A percentile compares a stretch with the other conserved stretches of the same genome.
phyloP scores from a whole-genome alignment of 225 moss, liverwort and hornwort species.

The Takakia lepidozioides region DNA sequence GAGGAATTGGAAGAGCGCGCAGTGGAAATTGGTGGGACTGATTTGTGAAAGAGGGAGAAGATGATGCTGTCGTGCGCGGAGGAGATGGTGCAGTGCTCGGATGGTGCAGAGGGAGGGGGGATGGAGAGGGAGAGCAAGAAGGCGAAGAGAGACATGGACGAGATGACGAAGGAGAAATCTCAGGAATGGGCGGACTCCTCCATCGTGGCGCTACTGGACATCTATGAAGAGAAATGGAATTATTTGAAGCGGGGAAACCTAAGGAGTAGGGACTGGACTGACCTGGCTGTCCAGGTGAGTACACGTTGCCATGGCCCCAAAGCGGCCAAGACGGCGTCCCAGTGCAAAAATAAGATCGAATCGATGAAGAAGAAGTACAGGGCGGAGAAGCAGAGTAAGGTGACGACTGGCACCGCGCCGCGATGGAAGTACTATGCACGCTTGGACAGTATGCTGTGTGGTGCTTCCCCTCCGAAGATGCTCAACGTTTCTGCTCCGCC shows the following conservation, averaged over 20 bases:
- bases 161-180: conserved; percentile 2
- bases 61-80: conserved; percentile 2
- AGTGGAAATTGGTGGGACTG: too few relatives aligned
- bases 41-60: too few relatives aligned
- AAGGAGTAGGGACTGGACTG: neutral
- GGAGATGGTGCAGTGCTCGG: conserved; percentile 5
- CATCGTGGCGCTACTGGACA: neutral
- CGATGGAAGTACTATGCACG: conserved; percentile 1
- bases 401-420: neutral
- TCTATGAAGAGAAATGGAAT: conserved; percentile 5
- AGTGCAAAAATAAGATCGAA: conserved; percentile 3
- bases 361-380: conserved; percentile 8
- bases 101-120: neutral
- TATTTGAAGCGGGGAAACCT: conserved; percentile 4
- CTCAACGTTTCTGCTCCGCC: neutral
- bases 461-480: neutral
- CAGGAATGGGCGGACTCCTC: conserved; percentile 4
- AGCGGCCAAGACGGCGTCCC: neutral
- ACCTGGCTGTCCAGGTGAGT: neutral
- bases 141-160: neutral
- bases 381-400: conserved; percentile 1
- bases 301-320: neutral
- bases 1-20: too few relatives aligned
- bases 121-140: conserved; percentile 1
- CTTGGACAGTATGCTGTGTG: conserved; percentile 1